Base-by-base conservation (phyloP, 139 green algal genomes). In the Chlorella sp. region DNA sequence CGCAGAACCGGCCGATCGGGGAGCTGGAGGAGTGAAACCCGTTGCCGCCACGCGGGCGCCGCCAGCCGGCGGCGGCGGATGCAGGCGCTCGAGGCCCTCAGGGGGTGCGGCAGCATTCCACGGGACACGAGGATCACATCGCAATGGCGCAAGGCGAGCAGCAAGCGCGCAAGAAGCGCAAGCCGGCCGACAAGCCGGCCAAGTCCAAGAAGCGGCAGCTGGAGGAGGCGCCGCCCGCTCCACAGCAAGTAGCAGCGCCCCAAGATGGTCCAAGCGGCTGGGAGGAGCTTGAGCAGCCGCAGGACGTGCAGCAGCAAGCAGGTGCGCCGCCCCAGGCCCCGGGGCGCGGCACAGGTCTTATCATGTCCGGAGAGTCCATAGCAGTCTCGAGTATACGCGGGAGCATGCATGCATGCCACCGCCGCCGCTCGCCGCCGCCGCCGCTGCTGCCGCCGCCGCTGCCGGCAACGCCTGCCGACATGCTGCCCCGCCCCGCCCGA, bases 251-350 rank as follows among this genome's bases (percentile, higher is more conserved):
- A 39, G 36, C n/a, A 51, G 20, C 12, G 60, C 47, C n/a, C 44
- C 62, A 28, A 36, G 38, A n/a, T 68, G 39, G 55, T 69, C 72
- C 17, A 85, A 75, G 20, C 51, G 84, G 80, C 25, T 84, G 80
- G 74, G 72, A 88, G 32, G 84, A 85, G 74, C 74, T 88, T 0
- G 80, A 84, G 34, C 56, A 72, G 56, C 51, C 69, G 62, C 47
- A 88, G 51, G 78, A 63, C 57, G 76, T 81, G 82, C 82, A 83
- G 78, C 63, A 74, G 63, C 78, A 83, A 63, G 39, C 78, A 44
- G 78, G 78, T 83, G 51, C 51, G 51, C 12, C 51, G 13, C 51
- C 11, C n/a, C 11, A 21, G 51, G 2, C 2, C 51, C 15, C 9
- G 13, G 51, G 13, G 15, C 12, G 51, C 51, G 51, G 51, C 51